Percentiles rank a stretch among this genome's conserved stretches.
These are phyloP conservation scores for Lasiosphaeris hirsuta DNA, from an alignment of 495 filamentous ascomycete genomes.

Conservation along the genomic window DNA sequence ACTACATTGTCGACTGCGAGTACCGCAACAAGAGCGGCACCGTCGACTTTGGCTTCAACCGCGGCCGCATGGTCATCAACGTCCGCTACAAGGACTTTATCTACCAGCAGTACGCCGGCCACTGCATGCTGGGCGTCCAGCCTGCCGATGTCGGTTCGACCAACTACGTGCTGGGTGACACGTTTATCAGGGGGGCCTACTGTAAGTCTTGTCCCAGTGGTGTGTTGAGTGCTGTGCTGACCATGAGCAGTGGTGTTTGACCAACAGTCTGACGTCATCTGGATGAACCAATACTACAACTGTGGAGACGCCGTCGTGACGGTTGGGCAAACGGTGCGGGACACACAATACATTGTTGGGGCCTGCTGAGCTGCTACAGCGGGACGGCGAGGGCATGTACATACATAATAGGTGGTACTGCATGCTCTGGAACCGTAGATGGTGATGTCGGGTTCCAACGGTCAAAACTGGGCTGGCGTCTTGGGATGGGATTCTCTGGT, in stretches of 20 bases:
- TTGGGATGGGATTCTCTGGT: too few relatives aligned
- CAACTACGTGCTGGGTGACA: constrained; percentile 41
- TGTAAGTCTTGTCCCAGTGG: constrained; percentile 25
- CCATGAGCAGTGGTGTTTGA: constrained; percentile 39
- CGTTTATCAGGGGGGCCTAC: constrained; percentile 44
- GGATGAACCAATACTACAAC: constrained; percentile 46
- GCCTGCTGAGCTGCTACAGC: constrained; percentile 16
- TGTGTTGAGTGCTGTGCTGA: neutral
- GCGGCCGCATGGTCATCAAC: constrained; percentile 38
- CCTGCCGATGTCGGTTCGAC: constrained; percentile 30
- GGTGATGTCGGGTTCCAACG: too few relatives aligned
- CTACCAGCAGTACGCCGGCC: constrained; percentile 35
- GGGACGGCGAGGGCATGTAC: too few relatives aligned
- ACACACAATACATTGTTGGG: constrained; percentile 21
- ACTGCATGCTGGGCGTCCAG: constrained; percentile 42
- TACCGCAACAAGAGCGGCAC: constrained; percentile 33
- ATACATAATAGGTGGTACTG: too few relatives aligned
- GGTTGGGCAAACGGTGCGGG: constrained; percentile 21
- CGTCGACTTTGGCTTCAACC: constrained; percentile 45
- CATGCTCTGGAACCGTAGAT: too few relatives aligned
- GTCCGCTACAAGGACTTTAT: constrained; percentile 46
- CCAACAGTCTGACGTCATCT: constrained; percentile 41
- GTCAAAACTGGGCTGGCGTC: too few relatives aligned
- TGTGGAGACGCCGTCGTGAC: constrained; percentile 34
- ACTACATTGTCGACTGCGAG: constrained; percentile 40